Evolutionary conservation across 495 filamentous ascomycete genomes (phyloP), one percentile per base, ranked within the genome.

Genomic region (Podospora conica): DNA sequence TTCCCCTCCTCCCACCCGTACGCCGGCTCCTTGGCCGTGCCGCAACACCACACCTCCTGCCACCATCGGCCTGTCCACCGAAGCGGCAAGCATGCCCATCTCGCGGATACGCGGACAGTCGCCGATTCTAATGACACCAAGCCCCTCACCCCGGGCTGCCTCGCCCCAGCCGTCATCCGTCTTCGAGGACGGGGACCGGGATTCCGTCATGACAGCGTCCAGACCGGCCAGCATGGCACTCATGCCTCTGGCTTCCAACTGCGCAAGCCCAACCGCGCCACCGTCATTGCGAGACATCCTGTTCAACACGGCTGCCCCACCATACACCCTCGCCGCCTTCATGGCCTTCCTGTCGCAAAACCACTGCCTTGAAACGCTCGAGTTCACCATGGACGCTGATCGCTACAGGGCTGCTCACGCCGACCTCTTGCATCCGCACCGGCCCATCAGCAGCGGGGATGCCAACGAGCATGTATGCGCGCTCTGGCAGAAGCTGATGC

Each of bases 291-390:
- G 88, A 58, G 93, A 98, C 68, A 92, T 99, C 15, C 84, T 99
- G 55, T 87, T 90, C 53, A 93, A 97, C 73, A 86, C 86, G 23
- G 90, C 96, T 61, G 89, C 91, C 0, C 88, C 92, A 53, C 96
- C 96, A 69, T 98, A 93, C 82, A 97, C 93, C 3, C 84, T 98
- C 20, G 86, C 86, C 69, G 95, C 96, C 23, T 98, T 99, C 78
- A 98, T 91, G 85, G 95, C 94, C 60, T 99, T 95, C 74, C 85
- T 98, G 24, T 97, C 96, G 2, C 93, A 97, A 70, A 98, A 98
- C 69, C 96, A 98, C 77, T 99, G 96, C 72, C 79, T 98, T 55
- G 96, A 99, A 77, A 99, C 92, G 8, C 79, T 99, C 56, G 96
- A 99, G 73, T 99, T 99, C 79, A 97, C 95, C 55, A 85, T 97